A percentile compares a stretch with the other conserved stretches of the same genome.
Evolutionary conservation across 371 early-diverging fungal species (phyloP).

Genomic region (Batrachochytrium dendrobatidis): DNA sequence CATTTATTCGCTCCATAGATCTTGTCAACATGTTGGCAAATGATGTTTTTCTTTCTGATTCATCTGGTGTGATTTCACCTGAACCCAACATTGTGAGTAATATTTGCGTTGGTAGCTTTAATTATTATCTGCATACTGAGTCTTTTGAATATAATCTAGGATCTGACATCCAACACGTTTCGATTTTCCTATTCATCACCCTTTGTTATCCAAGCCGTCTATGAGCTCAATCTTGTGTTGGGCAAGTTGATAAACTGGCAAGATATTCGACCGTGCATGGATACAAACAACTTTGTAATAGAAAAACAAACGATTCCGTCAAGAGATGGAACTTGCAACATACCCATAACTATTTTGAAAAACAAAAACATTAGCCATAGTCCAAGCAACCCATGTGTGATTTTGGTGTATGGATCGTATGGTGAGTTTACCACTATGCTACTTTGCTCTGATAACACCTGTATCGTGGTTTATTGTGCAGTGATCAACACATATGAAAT

Average conservation of each 20-base stretch:
- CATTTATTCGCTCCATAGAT: slow-evolving; percentile 34
- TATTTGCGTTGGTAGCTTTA: no score
- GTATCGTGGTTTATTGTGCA: neutral
- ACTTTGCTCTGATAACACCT: neutral
- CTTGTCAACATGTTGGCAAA: neutral
- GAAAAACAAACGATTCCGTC: neutral
- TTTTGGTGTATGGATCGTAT: slow-evolving; percentile 82
- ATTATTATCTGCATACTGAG: no score
- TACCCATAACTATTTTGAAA: slow-evolving; percentile 19
- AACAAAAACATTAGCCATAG: slow-evolving; percentile 24
- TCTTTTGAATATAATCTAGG: no score
- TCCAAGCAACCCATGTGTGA: slow-evolving; percentile 52
- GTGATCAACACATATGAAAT: neutral
- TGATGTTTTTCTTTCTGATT: neutral
- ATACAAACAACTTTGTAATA: no score
- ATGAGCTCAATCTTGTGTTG: slow-evolving; percentile 60
- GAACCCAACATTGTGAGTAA: no score
- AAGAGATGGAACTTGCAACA: neutral
- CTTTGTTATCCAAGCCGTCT: slow-evolving; percentile 57
- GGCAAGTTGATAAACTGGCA: slow-evolving; percentile 34
- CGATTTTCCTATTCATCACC: slow-evolving; percentile 64
- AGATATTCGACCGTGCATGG: neutral
- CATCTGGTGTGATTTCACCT: neutral
- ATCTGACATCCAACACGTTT: slow-evolving; percentile 58
- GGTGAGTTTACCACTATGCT: slow-evolving; percentile 33